phyloP scores from a whole-genome alignment of 2,329 filamentous ascomycete genomes.

The Dichotomopilus funicola region DNA sequence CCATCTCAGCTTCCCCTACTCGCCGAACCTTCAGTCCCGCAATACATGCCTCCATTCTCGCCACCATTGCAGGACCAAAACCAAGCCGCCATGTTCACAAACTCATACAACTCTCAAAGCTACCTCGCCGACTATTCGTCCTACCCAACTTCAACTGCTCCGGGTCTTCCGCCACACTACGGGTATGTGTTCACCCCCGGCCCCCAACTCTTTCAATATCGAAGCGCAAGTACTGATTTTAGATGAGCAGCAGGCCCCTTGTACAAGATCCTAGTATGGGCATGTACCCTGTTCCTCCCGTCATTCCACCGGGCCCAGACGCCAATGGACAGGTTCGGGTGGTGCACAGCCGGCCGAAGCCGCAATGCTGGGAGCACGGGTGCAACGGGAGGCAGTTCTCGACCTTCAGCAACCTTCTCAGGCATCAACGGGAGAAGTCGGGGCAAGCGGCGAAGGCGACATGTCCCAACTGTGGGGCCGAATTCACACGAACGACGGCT shows the following conservation, averaged over 20 bases:
- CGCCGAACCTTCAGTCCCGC: constrained; percentile 41
- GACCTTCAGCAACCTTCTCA: constrained; percentile 88
- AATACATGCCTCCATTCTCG: constrained; percentile 46
- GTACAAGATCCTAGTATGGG: constrained; percentile 22
- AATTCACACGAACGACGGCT: constrained; percentile 84
- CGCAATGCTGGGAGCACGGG: constrained; percentile 94
- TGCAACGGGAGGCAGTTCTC: constrained; percentile 95
- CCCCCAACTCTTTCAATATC: too few relatives aligned
- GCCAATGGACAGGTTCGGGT: constrained; percentile 52
- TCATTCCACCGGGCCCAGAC: constrained; percentile 23
- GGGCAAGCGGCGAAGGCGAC: constrained; percentile 83
- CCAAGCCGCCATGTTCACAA: constrained; percentile 26
- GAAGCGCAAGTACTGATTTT: constrained; percentile 5
- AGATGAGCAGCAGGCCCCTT: constrained; percentile 13
- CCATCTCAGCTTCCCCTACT: constrained; percentile 46
- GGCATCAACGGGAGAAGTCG: constrained; percentile 91
- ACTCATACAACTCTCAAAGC: constrained; percentile 30
- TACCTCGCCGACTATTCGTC: constrained; percentile 29
- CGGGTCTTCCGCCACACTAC: constrained; percentile 28
- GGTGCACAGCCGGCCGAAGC: constrained; percentile 76
- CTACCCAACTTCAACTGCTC: constrained; percentile 24
- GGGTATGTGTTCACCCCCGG: constrained; percentile 23
- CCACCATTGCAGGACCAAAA: constrained; percentile 40
- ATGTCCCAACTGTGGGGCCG: constrained; percentile 85
- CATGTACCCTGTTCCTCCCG: constrained; percentile 28